Evolutionary conservation across 371 early-diverging fungal genomes (phyloP).

Genomic region (Mucor irregularis): DNA sequence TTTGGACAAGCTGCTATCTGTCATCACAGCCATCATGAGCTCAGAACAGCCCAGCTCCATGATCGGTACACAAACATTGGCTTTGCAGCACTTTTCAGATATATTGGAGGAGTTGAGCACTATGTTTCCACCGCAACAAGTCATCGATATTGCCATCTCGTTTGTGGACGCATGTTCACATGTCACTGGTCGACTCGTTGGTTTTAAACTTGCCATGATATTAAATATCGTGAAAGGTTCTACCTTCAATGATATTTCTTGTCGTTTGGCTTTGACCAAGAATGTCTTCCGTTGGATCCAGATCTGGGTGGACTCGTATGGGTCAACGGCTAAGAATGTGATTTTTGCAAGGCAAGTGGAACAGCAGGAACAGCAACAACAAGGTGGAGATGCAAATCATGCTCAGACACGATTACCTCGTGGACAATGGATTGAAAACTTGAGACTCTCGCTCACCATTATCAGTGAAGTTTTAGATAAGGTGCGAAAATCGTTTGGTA

Average conservation of each 20-base stretch:
- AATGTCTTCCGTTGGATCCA: constrained; percentile 60
- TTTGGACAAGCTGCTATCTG: constrained; percentile 33
- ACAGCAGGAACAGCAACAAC: constrained; percentile 19
- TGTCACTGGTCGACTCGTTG: constrained; percentile 58
- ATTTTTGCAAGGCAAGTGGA: constrained; percentile 45
- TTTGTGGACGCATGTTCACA: constrained; percentile 57
- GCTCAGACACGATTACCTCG: constrained; percentile 38
- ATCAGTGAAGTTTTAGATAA: constrained; percentile 55
- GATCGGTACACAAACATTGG: constrained; percentile 69
- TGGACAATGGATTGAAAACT: constrained; percentile 56
- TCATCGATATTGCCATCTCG: constrained; percentile 48
- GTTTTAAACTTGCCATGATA: constrained; percentile 61
- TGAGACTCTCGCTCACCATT: constrained; percentile 56
- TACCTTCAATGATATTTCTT: constrained; percentile 54
- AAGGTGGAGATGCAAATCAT: constrained; percentile 10
- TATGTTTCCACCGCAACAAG: constrained; percentile 48
- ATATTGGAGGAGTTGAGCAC: constrained; percentile 55
- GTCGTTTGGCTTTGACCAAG: constrained; percentile 51
- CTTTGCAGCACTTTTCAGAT: constrained; percentile 64
- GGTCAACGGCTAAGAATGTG: constrained; percentile 43
- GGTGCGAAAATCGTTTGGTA: constrained; percentile 45
- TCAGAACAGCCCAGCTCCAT: constrained; percentile 54
- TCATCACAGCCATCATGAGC: constrained; percentile 56
- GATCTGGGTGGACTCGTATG: constrained; percentile 58
- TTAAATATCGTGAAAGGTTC: constrained; percentile 59